Percentiles rank a stretch among this genome's conserved stretches.
Evolutionary conservation across 805 yeast species (phyloP).

Genomic region (Candida chilensis): DNA sequence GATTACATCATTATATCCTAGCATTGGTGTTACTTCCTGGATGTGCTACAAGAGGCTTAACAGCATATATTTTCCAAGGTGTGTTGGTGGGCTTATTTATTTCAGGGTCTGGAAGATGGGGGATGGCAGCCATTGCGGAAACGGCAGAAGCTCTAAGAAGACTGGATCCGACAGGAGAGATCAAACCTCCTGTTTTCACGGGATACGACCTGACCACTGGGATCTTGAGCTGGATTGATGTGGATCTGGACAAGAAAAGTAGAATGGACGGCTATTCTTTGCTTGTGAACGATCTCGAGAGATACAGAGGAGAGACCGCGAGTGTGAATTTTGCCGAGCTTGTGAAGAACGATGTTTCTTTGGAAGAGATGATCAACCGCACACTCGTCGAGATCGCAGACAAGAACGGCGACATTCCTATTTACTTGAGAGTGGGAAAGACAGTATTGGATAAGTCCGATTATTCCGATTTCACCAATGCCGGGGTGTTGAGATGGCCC

Average conservation of each 20-base stretch:
- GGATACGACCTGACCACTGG: constrained; percentile 20
- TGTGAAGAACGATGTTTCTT: constrained; percentile 14
- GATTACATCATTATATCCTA: constrained; percentile 74
- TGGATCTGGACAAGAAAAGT: constrained; percentile 9
- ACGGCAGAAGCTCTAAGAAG: constrained; percentile 58
- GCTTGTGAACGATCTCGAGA: constrained; percentile 71
- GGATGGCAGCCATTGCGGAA: constrained; percentile 81
- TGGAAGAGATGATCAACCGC: constrained; percentile 16
- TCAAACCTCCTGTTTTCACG: constrained; percentile 40
- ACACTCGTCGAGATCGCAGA: constrained; percentile 16
- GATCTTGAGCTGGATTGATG: constrained; percentile 24
- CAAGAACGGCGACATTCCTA: constrained; percentile 17
- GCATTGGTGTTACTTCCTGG: constrained; percentile 79
- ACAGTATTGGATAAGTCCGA: constrained; percentile 26
- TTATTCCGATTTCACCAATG: constrained; percentile 57
- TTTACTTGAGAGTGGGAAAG: constrained; percentile 52
- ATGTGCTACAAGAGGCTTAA: constrained; percentile 61
- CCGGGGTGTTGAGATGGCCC: constrained; percentile 54
- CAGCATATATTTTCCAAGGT: constrained; percentile 77
- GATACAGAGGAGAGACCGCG: constrained; percentile 47
- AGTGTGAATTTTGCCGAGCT: constrained; percentile 32
- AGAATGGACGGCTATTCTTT: constrained; percentile 48
- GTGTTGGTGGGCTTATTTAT: constrained; percentile 70
- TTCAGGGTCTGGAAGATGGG: constrained; percentile 91
- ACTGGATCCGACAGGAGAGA: constrained; percentile 58